Base-by-base conservation (phyloP, 208 protist species). In the Histomonas meleagridis region DNA sequence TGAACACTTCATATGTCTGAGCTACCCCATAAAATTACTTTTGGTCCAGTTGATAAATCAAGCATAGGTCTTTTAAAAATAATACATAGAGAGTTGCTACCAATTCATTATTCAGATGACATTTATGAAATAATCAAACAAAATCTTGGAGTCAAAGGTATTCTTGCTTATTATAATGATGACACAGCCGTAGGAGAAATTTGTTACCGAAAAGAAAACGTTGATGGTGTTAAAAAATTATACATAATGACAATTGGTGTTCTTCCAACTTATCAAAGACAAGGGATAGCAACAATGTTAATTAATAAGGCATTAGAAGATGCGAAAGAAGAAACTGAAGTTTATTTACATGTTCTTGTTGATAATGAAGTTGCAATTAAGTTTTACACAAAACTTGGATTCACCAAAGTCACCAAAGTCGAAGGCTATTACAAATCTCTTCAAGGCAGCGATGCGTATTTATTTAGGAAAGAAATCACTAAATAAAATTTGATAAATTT, bases 211-310 rank as follows among this genome's bases (percentile, higher is more conserved):
- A 32, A 57, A 9, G 76, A 86, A 86, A n/a, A 86, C 32, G 76
- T 38, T 16, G 76, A 86, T 32, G 46, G 28, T 0, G 46, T 55
- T 18, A 12, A 55, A 5, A 86, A 55, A 86, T 40, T 86, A 32
- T 86, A 86, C 38, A 51, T 86, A 32, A 86, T 86, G 76, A 86
- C 76, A 28, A 32, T 86, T 26, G 76, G 76, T 4, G 76, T 86
- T 38, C 55, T 86, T 55, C 23, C 23, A 1, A 86, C 76, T 40
- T 86, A 57, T 21, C 76, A 86, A 49, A 43, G 76, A 51, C 23
- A 18, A 23, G 76, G 76, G 14, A 86, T 86, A 18, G 76, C 76
- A 46, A 51, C 40, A 51, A 49, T 55, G 9, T n/a, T 86, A 9
- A 2, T 86, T 10, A 51, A 86, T 5, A 40, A 86, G 51, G 26